Conservation (phyloP, 208 protist genomes). For the Leptomonas pyrrhocoris region DNA sequence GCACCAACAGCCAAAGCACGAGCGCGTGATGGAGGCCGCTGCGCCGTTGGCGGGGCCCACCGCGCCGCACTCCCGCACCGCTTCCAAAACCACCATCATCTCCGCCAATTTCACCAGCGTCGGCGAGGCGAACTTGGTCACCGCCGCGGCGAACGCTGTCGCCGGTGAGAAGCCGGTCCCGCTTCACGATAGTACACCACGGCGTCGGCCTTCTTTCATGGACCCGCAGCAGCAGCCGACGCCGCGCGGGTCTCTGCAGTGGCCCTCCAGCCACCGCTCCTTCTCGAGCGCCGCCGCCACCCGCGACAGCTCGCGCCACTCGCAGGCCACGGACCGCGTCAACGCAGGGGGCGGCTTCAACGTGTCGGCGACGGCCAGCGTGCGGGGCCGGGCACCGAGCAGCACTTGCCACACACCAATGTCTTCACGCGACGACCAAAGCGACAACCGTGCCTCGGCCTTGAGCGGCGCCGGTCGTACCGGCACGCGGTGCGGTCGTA, state of each 20-base stretch:
- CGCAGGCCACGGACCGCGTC: slow-evolving; percentile 17
- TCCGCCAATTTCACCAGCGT: slow-evolving; percentile 20
- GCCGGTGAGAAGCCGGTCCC: slow-evolving; percentile 6
- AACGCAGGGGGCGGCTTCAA: slow-evolving; percentile 13
- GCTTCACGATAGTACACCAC: slow-evolving; percentile 15
- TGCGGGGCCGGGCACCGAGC: slow-evolving; percentile 15
- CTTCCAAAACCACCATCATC: slow-evolving; percentile 29
- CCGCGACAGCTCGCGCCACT: slow-evolving; percentile 43
- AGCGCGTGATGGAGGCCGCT: too few species aligned
- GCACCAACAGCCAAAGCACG: too few species aligned
- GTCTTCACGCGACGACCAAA: slow-evolving; percentile 21
- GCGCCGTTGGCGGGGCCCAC: slow-evolving; percentile 12
- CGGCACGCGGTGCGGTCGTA: slow-evolving; percentile 1
- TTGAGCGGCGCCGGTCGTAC: not conserved
- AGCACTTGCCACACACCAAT: slow-evolving; percentile 28
- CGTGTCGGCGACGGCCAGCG: not conserved
- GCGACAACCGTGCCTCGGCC: slow-evolving; percentile 12
- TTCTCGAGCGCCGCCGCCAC: slow-evolving; percentile 40
- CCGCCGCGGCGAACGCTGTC: not conserved
- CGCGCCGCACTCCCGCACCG: not conserved
- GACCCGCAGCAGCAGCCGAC: slow-evolving; percentile 29
- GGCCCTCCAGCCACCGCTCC: slow-evolving; percentile 48
- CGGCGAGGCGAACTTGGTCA: slow-evolving; percentile 14
- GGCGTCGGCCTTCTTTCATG: slow-evolving; percentile 22
- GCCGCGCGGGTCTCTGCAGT: slow-evolving; percentile 37